Evolutionary conservation across 345 rosid species (phyloP), one percentile per base, ranked within the genome.

Genomic region (Citrus cavaleriei): DNA sequence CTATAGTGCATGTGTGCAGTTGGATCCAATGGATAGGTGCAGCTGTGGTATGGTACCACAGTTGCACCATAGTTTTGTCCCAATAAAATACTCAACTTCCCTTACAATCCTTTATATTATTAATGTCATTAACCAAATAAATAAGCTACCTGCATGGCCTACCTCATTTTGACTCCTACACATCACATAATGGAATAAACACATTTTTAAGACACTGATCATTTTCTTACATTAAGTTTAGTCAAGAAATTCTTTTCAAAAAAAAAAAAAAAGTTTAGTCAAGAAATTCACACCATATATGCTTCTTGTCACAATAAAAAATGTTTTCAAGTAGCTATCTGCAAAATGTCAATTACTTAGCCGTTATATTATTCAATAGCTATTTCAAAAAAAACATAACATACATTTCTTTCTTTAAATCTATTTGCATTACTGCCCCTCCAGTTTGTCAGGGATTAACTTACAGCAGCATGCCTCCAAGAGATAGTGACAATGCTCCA

Each of bases 391-490:
- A 16, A 10, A 71, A 49, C 59, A 35, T 63, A 69, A 32, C 16
- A 65, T 40, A 51, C 13, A 27, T 22, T 34, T 34, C 25, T 7
- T 5, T 2, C 4, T 54, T 14, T 62, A 18, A 54, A 30, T 58
- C 54, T 58, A 76, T n/a, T 24, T 51, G 21, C 28, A 27, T 8
- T 38, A 24, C 4, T 42, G 22, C 19, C 51, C 1, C 24, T 35
- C 34, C 73, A 61, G 64, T 24, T 65, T 28, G 38, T 5, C 14
- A 73, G 74, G 51, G 78, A 69, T 34, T 73, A 83, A 83, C 98
- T 93, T 86, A 92, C 99, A 93, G 72, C 59, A 95, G 86, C 92
- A 95, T 90, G 88, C 99, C 95, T 77, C 97, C 95, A 79, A 93
- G 89, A 69, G 99, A 93, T 66, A 92, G 87, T 86, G 87, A 90